phyloP scores from a whole-genome alignment of 176 grass and related monocot species.

The Thinopyrum elongatum region DNA sequence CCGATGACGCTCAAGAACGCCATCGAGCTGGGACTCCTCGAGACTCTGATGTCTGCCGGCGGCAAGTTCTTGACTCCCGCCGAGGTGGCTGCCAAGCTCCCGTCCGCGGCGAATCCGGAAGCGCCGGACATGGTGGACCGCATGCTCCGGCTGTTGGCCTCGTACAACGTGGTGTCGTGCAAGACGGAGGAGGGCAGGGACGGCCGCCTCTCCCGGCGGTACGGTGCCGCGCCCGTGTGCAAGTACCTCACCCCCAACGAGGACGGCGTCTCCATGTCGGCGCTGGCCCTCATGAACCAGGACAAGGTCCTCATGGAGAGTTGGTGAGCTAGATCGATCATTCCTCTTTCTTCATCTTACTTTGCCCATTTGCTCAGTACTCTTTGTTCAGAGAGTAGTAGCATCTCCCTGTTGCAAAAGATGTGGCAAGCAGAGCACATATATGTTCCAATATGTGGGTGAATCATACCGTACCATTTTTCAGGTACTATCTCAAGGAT shows the following conservation, averaged over 20 bases:
- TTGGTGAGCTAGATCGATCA: conserved; percentile 48
- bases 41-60: conserved; percentile 36
- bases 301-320: conserved; percentile 98
- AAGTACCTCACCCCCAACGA: conserved; percentile 87
- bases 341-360: background rate
- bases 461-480: background rate
- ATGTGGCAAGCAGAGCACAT: too few relatives aligned
- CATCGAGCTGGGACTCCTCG: conserved; percentile 81
- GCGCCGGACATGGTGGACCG: conserved; percentile 86
- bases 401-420: too few relatives aligned
- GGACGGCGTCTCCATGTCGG: conserved; percentile 88
- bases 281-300: conserved; percentile 85
- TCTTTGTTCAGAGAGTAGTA: too few relatives aligned
- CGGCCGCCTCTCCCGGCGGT: conserved; percentile 36
- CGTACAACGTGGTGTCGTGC: conserved; percentile 66
- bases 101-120: conserved; percentile 32
- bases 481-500: conserved; percentile 90
- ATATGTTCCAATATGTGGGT: background rate
- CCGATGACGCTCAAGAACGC: conserved; percentile 97
- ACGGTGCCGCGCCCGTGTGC: conserved; percentile 55
- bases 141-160: conserved; percentile 73
- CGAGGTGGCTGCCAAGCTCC: conserved; percentile 63
- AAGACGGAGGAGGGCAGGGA: conserved; percentile 42
- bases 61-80: conserved; percentile 33
- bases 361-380: background rate